These are phyloP conservation scores for Scheffersomyces insectosa DNA, from an alignment of 1,139 yeast species.

Conservation along the genomic window DNA sequence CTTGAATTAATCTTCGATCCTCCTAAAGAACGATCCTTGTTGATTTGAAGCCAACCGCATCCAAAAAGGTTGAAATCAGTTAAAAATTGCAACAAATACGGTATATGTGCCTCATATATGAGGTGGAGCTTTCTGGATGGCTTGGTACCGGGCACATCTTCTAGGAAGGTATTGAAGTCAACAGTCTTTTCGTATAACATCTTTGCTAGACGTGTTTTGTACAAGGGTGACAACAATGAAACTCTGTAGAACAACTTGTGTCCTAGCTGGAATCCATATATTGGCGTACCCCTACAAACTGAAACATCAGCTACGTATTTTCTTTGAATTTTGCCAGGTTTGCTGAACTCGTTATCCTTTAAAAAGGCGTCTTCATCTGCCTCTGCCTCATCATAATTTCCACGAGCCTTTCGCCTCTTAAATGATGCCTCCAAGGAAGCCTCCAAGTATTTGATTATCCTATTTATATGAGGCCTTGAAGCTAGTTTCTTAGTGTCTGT, in stretches of 20 bases:
- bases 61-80: constrained; percentile 84
- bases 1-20: background rate
- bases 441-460: constrained; percentile 29
- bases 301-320: constrained; percentile 65
- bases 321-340: constrained; percentile 18
- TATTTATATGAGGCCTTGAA: constrained; percentile 5
- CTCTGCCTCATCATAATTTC: constrained; percentile 7
- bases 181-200: constrained; percentile 55
- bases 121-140: constrained; percentile 1
- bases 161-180: constrained; percentile 5
- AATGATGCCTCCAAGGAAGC: constrained; percentile 19
- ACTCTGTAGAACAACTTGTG: constrained; percentile 66
- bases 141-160: constrained; percentile 15
- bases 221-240: constrained; percentile 63
- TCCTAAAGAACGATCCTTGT: constrained; percentile 1
- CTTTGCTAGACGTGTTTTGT: constrained; percentile 58
- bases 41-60: constrained; percentile 68
- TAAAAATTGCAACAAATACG: constrained; percentile 72
- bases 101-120: constrained; percentile 77
- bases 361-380: constrained; percentile 6
- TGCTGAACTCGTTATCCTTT: background rate
- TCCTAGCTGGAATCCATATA: constrained; percentile 80
- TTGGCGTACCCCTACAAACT: constrained; percentile 70
- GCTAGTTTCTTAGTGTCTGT: constrained; percentile 10
- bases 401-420: constrained; percentile 7